Base-by-base conservation (phyloP, 192 early-diverging fungal species). In the Fimicolochytrium jonesii region DNA sequence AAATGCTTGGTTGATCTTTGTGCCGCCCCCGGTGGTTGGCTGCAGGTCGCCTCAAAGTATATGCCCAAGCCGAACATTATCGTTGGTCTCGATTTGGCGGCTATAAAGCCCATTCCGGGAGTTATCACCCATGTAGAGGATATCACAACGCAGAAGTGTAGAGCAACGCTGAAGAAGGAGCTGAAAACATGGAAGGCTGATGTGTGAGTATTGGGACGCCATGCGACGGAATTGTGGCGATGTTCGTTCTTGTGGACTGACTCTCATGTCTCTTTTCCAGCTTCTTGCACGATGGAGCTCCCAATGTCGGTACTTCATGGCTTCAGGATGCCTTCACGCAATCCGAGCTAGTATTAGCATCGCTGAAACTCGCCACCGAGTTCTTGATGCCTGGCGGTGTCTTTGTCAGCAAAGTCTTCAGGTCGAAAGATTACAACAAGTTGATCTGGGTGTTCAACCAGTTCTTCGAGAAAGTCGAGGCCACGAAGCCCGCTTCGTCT, bases 381-480 rank as follows among this genome's bases (percentile, higher is more conserved):
- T 99, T 97, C 57, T 71, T 99, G 66, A 71, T 75, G 49, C 87
- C 90, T 59, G 94, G 93, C 50, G 96, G 95, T 11, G 87, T 83
- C 9, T 99, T 99, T 78, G 92, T 99, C 25, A 95, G 94, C 70
- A 99, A 99, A 79, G 88, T 99, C 28, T 99, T 99, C 78, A 82
- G 96, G 57, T 97, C 94, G 61, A 93, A 94, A 77, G 96, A 99
- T 84, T 99, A 99, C 86, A 97, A 97, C 81, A 94, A 93, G 62
- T 79, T 99, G 34, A 84, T 99, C 55, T 99, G 94, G 94, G 93
- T 97, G 28, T 95, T 99, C 63, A 91, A 97, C 67, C 93, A 97
- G 75, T 72, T 99, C 35, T 99, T 99, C 77, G 76, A 79, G 43
- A 92, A 88, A 57, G 96, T 99, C 56, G 94, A 99, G 74, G 96